A percentile compares a stretch with the other conserved stretches of the same genome.
Evolutionary conservation across 1,284 basidiomycete genomes (phyloP).

Genomic region (Papiliotrema laurentii): DNA sequence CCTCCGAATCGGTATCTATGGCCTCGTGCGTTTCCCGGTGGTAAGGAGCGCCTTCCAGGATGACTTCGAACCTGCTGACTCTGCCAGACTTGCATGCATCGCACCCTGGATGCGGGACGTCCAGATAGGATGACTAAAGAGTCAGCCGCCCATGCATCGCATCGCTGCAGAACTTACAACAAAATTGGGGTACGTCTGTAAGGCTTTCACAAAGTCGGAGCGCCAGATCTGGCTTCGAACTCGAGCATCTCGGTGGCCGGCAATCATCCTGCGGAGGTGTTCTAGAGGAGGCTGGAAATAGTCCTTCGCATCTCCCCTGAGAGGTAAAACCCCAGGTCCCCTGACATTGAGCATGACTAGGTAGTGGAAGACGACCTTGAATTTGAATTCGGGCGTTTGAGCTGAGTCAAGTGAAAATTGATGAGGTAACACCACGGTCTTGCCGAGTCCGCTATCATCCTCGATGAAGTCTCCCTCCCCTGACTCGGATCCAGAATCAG

Average conservation of each 20-base stretch:
- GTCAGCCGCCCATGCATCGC: no score
- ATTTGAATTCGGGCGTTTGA: constrained; percentile 51
- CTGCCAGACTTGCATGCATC: constrained; percentile 73
- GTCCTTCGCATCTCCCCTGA: constrained; percentile 15
- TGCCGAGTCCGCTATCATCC: constrained; percentile 59
- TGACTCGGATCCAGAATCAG: constrained; percentile 42
- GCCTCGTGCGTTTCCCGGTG: constrained; percentile 39
- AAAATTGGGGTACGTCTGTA: constrained; percentile 65
- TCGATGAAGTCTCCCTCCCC: constrained; percentile 61
- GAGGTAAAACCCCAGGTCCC: constrained; percentile 17
- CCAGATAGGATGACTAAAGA: no score
- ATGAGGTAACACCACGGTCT: constrained; percentile 57
- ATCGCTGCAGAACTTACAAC: constrained; percentile 48
- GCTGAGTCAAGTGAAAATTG: constrained; percentile 71
- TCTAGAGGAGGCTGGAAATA: constrained; percentile 28
- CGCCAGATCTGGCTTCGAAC: constrained; percentile 76
- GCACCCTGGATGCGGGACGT: constrained; percentile 60
- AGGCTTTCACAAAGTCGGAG: constrained; percentile 59
- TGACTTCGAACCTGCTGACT: constrained; percentile 24
- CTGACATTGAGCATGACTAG: constrained; percentile 72
- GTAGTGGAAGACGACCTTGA: constrained; percentile 69
- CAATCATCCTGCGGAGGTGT: constrained; percentile 59
- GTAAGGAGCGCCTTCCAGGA: constrained; percentile 36
- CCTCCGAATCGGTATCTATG: constrained; percentile 11
- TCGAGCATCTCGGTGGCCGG: constrained; percentile 63